These are phyloP conservation scores for Hypoxylon sp. DNA, from an alignment of 2,329 filamentous ascomycete species.

Conservation along the genomic window DNA sequence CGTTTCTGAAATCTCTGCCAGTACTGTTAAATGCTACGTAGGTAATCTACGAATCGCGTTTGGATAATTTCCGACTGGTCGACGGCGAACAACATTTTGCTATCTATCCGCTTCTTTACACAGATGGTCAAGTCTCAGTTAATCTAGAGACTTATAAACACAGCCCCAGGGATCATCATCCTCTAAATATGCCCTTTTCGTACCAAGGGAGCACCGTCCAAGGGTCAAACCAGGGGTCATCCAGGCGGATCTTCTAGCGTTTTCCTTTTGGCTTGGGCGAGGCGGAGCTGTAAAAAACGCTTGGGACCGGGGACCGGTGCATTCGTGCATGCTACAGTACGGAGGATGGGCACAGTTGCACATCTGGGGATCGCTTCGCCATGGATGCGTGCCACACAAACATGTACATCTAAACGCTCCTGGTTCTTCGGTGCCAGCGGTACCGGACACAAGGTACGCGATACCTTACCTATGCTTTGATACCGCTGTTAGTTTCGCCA, in stretches of 20 bases:
- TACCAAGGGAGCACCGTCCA: conserved; percentile 20
- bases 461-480: conserved; percentile 8
- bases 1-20: conserved; percentile 4
- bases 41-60: background rate
- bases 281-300: conserved; percentile 35
- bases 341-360: conserved; percentile 8
- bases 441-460: conserved; percentile 18
- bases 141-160: conserved; percentile 12
- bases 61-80: conserved; percentile 5
- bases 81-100: background rate
- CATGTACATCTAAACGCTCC: conserved; percentile 18
- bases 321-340: conserved; percentile 9
- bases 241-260: conserved; percentile 42
- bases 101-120: conserved; percentile 2
- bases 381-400: conserved; percentile 23
- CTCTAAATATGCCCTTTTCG: conserved; percentile 23
- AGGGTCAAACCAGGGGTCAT: conserved; percentile 37
- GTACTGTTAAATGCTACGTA: background rate
- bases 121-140: background rate
- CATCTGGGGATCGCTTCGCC: conserved; percentile 40
- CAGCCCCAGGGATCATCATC: conserved; percentile 39
- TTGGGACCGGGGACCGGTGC: conserved; percentile 7
- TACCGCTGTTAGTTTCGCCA: conserved; percentile 33
- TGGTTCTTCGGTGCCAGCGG: conserved; percentile 8
- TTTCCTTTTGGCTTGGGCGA: conserved; percentile 35